Base-by-base conservation (phyloP, 768 basidiomycete genomes). In the Xanthoconium purpureum region DNA sequence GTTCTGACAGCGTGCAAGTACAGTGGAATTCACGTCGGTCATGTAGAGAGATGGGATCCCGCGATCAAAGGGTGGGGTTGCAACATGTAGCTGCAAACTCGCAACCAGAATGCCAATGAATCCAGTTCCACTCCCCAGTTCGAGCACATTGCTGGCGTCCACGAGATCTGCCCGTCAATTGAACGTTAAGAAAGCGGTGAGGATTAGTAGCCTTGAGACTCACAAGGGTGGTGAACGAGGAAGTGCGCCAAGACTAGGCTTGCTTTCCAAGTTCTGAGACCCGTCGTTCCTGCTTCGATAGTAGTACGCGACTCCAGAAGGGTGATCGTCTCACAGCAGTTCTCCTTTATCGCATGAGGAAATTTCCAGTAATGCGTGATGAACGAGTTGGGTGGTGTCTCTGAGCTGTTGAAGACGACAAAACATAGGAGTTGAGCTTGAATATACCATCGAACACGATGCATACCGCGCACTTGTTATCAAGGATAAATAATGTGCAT, bases 231-330 rank as follows among this genome's bases (percentile, higher is more conserved):
- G 10, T 63, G 56, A 18, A 83, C 77, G 24, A 92, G 73, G 63
- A 83, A 85, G 47, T 85, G 78, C 0, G 84, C 82, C 18, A 92
- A 74, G 32, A 80, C 73, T 43, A 87, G 79, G 60, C 88, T 86
- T 6, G 91, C 88, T 30, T 78, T 74, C 91, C 91, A 93, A 8
- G 90, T 93, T 52, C 87, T 78, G 47, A 92, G 71, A 13, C 91
- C 89, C 1, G 89, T 92, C 0, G 89, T 92, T 0, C 91, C 90
- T 40, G 76, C 75, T 67, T 91, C 89, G 30, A 91, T 84, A 3
- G 78, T 83, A 3, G 82, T 86, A 8, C 84, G 82, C 1, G 90
- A 90, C 70, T 93, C 90, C 10, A 87, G 71, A 2, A 92, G 71
- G 0, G 90, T 90, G 17, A 78, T 73, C 5, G 70, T 78, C 45